Conservation (phyloP, 2,329 filamentous ascomycete species). For the Colletotrichum kahawae region DNA sequence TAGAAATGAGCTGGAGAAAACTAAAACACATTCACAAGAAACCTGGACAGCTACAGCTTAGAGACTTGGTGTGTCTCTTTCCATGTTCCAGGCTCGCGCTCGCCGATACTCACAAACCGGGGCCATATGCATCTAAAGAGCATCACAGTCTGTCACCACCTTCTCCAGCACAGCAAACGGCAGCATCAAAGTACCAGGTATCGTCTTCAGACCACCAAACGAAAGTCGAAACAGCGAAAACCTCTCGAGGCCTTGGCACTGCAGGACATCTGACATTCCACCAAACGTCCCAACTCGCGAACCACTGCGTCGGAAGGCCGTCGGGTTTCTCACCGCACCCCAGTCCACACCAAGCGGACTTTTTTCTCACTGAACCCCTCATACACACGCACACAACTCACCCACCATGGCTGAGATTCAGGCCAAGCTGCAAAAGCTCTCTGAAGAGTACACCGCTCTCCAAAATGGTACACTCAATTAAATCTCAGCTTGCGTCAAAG, state of each 20-base stretch:
- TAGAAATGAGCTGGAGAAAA: accelerated
- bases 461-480: slow-evolving; percentile 66
- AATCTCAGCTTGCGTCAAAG: not conserved
- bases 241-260: not conserved
- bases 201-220: not conserved
- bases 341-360: not conserved
- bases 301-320: not conserved
- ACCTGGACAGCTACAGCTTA: not conserved
- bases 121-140: not conserved
- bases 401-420: slow-evolving; percentile 72
- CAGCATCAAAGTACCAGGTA: not conserved
- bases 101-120: not conserved
- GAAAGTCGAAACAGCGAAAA: not conserved
- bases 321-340: not conserved
- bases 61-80: not conserved
- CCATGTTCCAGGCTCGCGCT: not conserved
- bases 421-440: slow-evolving; percentile 79
- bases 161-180: not conserved
- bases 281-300: not conserved
- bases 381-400: not conserved
- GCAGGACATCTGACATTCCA: not conserved
- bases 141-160: slow-evolving; percentile 11
- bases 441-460: slow-evolving; percentile 85
- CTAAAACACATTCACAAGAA: not conserved
- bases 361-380: slow-evolving; percentile 15